Evolutionary conservation across 2,329 filamentous ascomycete genomes (phyloP).

Genomic region (Fusarium paranaense): DNA sequence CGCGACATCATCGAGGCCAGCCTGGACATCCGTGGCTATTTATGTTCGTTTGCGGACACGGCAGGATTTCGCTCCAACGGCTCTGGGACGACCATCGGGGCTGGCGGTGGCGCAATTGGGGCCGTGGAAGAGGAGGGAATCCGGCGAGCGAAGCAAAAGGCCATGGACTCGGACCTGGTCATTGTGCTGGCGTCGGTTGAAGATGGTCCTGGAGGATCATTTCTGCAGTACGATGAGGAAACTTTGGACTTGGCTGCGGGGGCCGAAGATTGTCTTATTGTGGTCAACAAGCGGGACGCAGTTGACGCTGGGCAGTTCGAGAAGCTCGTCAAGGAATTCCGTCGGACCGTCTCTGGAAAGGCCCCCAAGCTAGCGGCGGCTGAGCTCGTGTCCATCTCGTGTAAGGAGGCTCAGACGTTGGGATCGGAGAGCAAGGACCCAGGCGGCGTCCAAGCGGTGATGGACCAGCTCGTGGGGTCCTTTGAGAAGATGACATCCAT

Average conservation of each 20-base stretch:
- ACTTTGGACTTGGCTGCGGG: slow-evolving; percentile 65
- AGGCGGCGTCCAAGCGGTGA: slow-evolving; percentile 76
- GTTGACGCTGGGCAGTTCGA: slow-evolving; percentile 51
- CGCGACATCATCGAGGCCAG: slow-evolving; percentile 93
- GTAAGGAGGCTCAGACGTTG: slow-evolving; percentile 66
- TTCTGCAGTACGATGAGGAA: slow-evolving; percentile 66
- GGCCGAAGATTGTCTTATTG: slow-evolving; percentile 63
- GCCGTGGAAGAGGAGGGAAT: slow-evolving; percentile 91
- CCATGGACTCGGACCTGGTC: slow-evolving; percentile 85
- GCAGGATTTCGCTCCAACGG: slow-evolving; percentile 79
- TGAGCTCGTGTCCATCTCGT: slow-evolving; percentile 72
- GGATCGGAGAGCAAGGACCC: slow-evolving; percentile 56
- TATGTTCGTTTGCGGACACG: slow-evolving; percentile 95
- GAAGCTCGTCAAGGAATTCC: slow-evolving; percentile 56
- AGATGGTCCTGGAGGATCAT: slow-evolving; percentile 48
- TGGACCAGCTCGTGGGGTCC: slow-evolving; percentile 71
- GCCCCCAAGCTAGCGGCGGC: slow-evolving; percentile 48
- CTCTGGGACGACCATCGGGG: slow-evolving; percentile 19
- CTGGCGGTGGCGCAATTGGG: slow-evolving; percentile 63
- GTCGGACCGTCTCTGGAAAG: slow-evolving; percentile 24
- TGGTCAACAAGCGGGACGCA: slow-evolving; percentile 73
- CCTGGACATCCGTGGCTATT: slow-evolving; percentile 88
- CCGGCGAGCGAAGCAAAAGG: slow-evolving; percentile 83
- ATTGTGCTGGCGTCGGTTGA: slow-evolving; percentile 85
- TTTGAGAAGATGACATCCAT: slow-evolving; percentile 80